Base-by-base conservation (phyloP, 495 filamentous ascomycete genomes). In the Entonaema liquescens region DNA sequence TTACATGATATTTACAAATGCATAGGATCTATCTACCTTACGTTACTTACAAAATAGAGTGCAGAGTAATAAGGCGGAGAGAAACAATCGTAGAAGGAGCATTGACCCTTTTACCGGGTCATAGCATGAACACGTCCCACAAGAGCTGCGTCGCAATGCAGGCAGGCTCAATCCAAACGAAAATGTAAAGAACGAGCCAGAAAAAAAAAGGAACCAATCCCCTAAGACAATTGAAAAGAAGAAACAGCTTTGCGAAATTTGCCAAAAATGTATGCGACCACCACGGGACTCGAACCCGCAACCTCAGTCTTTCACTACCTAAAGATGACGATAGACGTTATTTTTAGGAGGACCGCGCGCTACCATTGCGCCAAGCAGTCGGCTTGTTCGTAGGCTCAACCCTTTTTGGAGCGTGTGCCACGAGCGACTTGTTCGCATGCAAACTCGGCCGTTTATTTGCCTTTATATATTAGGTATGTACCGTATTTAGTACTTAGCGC, bases 201-300 rank as follows among this genome's bases (percentile, higher is more conserved):
- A 60, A 63, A 68, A 62, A 15, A 54, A 60, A 63, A 66, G 59
- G 17, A 58, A 19, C 21, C 21, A 38, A 19, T 31, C 19, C 25
- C 19, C 3, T 12, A 33, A 63, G 2, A 50, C 67, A 62, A 31
- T 53, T 44, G 29, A 38, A 59, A 23, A 56, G 52, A 57, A 68
- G 72, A 63, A 66, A 70, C 55, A 57, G 69, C n/a, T 33, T 17
- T n/a, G 2, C 7, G 6, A 52, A n/a, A 64, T 28, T 3, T 11
- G 42, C 19, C 21, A 47, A 47, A 47, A 47, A 11, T 17, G 17
- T n/a, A 15, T 31, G 49, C 79, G 80, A 81, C 74, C 73, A 74
- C 71, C 80, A 81, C 80, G 80, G 81, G 81, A 82, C 80, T 83
- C 81, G 80, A 82, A 83, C 81, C 80, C 80, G 80, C 80, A 83